phyloP scores from a whole-genome alignment of 2,329 filamentous ascomycete species.

The Diplodia mutila region DNA sequence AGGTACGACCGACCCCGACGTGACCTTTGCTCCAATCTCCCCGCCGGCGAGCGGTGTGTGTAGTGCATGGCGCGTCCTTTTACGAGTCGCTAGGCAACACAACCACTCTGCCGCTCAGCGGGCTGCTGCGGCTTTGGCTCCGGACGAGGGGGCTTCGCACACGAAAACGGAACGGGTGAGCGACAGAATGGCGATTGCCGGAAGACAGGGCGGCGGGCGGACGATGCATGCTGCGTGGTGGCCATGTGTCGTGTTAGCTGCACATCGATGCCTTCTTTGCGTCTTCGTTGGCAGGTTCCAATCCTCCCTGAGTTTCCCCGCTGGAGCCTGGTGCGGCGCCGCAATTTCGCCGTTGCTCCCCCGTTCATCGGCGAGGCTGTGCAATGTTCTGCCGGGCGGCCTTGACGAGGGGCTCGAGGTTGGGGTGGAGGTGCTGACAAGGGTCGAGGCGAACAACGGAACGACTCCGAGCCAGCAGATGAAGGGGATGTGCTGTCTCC shows the following conservation, averaged over 20 bases:
- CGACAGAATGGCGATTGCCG: background rate
- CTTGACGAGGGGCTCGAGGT: background rate
- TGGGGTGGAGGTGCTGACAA: background rate
- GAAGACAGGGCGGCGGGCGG: background rate
- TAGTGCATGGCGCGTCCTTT: background rate
- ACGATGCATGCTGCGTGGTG: background rate
- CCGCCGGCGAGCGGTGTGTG: background rate
- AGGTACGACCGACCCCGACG: background rate
- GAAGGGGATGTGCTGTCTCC: background rate
- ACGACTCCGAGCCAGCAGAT: background rate
- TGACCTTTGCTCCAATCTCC: background rate
- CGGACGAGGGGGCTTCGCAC: background rate
- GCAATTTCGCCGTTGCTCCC: background rate
- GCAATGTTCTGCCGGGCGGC: constrained; percentile 16
- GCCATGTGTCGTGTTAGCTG: background rate
- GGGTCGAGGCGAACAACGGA: background rate
- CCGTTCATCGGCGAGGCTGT: background rate
- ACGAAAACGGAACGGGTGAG: background rate
- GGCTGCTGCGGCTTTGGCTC: background rate
- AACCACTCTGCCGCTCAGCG: background rate
- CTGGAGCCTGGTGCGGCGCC: background rate
- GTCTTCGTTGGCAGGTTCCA: background rate
- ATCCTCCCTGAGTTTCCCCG: background rate
- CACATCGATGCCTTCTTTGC: background rate
- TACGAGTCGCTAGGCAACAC: background rate